Percentiles rank a stretch among this genome's conserved stretches.
These are phyloP conservation scores for Nigrospora oryzae DNA, from an alignment of 2,329 filamentous ascomycete genomes.

Conservation along the genomic window DNA sequence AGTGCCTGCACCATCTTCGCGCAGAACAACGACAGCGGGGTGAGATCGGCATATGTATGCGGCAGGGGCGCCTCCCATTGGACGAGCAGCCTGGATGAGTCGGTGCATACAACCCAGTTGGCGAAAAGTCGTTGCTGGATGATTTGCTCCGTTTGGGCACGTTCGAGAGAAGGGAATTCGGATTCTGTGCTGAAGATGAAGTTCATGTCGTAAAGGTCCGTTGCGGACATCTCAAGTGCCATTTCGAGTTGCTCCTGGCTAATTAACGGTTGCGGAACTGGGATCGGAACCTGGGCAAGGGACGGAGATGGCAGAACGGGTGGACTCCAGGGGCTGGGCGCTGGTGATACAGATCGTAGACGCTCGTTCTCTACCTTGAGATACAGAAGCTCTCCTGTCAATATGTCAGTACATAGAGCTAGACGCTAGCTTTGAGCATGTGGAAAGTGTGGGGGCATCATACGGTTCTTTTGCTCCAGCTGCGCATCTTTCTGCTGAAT, in stretches of 20 bases:
- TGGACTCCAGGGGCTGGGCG: neutral
- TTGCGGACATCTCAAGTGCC: neutral
- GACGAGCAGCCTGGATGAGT: slow-evolving; percentile 2
- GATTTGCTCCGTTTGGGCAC: slow-evolving; percentile 4
- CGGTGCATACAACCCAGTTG: slow-evolving; percentile 2
- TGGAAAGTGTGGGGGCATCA: too few relatives aligned
- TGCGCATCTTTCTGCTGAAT: too few relatives aligned
- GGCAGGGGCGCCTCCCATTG: slow-evolving; percentile 2
- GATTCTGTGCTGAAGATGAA: neutral
- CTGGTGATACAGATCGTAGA: neutral
- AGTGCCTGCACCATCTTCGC: neutral
- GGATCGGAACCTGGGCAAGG: neutral
- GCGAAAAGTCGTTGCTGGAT: slow-evolving; percentile 1
- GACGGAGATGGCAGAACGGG: neutral
- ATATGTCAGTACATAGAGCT: too few relatives aligned
- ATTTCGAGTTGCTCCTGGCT: neutral
- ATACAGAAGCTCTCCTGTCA: too few relatives aligned
- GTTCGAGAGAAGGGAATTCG: neutral
- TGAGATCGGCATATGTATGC: neutral
- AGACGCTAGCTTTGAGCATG: too few relatives aligned
- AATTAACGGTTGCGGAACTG: too few relatives aligned
- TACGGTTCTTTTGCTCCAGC: too few relatives aligned
- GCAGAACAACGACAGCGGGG: slow-evolving; percentile 4
- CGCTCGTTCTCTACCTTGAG: neutral
- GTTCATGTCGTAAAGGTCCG: neutral